phyloP scores from a whole-genome alignment of 805 yeast species.

The Lipomyces orientalis region DNA sequence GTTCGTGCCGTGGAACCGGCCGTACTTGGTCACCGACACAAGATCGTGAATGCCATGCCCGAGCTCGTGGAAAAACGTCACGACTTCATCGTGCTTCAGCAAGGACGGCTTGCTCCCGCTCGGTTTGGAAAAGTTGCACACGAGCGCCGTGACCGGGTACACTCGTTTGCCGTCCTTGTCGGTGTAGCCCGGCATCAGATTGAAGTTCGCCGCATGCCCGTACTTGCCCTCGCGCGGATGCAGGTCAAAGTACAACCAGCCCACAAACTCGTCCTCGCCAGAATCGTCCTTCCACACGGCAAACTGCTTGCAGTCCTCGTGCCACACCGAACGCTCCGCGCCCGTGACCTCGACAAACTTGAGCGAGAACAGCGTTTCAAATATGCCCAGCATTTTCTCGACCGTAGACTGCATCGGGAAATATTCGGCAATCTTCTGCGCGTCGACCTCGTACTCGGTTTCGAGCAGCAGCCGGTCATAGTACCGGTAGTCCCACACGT shows the following conservation, averaged over 20 bases:
- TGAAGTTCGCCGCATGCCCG: conserved; percentile 88
- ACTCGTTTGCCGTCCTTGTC: conserved; percentile 55
- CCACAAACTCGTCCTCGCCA: conserved; percentile 64
- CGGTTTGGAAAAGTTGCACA: conserved; percentile 84
- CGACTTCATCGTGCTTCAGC: conserved; percentile 76
- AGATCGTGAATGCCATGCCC: conserved; percentile 89
- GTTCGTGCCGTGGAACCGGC: conserved; percentile 75
- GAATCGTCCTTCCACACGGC: conserved; percentile 72
- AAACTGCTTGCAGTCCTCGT: conserved; percentile 74
- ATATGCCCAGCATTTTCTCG: conserved; percentile 69
- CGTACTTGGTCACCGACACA: conserved; percentile 66
- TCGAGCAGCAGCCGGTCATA: conserved; percentile 71
- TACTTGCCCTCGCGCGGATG: conserved; percentile 88
- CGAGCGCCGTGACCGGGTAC: conserved; percentile 76
- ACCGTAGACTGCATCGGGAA: conserved; percentile 77
- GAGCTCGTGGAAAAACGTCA: conserved; percentile 85
- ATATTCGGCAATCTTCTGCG: conserved; percentile 72
- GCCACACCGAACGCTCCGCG: conserved; percentile 64
- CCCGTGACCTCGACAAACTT: conserved; percentile 62
- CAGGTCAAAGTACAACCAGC: conserved; percentile 79
- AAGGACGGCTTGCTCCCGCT: conserved; percentile 71
- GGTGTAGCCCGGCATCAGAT: conserved; percentile 63
- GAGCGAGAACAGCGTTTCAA: conserved; percentile 70
- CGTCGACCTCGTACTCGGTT: conserved; percentile 72
- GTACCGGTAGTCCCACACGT: conserved; percentile 76